Evolutionary conservation across 345 rosid genomes (phyloP).

Genomic region (Salix udensis): DNA sequence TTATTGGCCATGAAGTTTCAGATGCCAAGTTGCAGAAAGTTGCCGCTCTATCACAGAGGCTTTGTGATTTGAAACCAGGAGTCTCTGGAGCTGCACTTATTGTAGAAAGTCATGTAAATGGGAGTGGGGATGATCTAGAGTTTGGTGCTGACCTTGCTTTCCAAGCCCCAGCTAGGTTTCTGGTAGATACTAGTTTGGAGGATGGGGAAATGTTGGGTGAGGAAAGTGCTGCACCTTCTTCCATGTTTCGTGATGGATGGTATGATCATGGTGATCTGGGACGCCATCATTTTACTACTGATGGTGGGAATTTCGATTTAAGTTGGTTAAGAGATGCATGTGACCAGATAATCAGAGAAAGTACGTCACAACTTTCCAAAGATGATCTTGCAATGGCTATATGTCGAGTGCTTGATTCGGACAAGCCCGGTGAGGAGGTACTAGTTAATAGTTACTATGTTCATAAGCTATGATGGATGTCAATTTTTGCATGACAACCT

Average conservation of each 20-base stretch:
- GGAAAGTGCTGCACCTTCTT: conserved; percentile 36
- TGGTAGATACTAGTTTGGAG: conserved; percentile 59
- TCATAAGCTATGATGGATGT: conserved; percentile 10
- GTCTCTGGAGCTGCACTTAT: conserved; percentile 24
- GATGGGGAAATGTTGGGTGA: conserved; percentile 42
- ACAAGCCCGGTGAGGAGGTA: conserved; percentile 95
- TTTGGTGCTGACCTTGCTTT: conserved; percentile 81
- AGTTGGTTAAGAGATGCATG: conserved; percentile 89
- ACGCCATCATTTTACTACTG: conserved; percentile 29
- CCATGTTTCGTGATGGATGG: conserved; percentile 47
- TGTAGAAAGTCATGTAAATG: conserved; percentile 36
- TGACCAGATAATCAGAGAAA: conserved; percentile 56
- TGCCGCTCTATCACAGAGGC: conserved; percentile 53
- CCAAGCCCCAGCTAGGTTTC: conserved; percentile 68
- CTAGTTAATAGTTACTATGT: conserved; percentile 16
- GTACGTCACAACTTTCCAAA: conserved; percentile 69
- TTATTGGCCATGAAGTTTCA: conserved; percentile 59
- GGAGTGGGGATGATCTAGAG: conserved; percentile 43
- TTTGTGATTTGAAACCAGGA: conserved; percentile 52
- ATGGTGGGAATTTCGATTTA: conserved; percentile 47
- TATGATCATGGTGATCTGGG: conserved; percentile 32
- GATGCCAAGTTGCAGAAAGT: conserved; percentile 50
- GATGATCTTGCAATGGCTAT: conserved; percentile 95
- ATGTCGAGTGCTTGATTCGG: conserved; percentile 83
- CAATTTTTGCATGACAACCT: conserved; percentile 1